Evolutionary conservation across 2,329 filamentous ascomycete genomes (phyloP).

Genomic region (Zymoseptoria ardabiliae): DNA sequence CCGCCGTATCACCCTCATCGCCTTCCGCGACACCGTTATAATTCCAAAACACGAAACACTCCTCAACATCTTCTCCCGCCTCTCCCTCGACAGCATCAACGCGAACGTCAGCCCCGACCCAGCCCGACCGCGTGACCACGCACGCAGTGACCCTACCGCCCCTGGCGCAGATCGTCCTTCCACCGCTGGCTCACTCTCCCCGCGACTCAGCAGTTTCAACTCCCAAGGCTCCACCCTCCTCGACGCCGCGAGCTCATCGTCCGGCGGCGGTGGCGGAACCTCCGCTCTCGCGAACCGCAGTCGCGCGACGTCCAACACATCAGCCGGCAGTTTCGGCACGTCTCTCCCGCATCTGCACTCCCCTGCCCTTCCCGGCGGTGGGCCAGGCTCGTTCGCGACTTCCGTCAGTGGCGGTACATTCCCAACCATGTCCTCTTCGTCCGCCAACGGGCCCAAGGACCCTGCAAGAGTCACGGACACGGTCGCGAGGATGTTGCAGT

Average conservation of each 20-base stretch:
- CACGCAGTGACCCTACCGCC: slow-evolving; percentile 25
- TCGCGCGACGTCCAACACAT: slow-evolving; percentile 79
- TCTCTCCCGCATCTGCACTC: slow-evolving; percentile 30
- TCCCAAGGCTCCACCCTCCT: slow-evolving; percentile 73
- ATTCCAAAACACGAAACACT: slow-evolving; percentile 81
- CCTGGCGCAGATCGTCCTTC: slow-evolving; percentile 36
- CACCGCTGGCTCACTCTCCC: slow-evolving; percentile 71
- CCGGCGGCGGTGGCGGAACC: slow-evolving; percentile 36
- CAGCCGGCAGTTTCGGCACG: slow-evolving; percentile 41
- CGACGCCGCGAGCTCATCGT: slow-evolving; percentile 49
- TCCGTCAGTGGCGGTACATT: slow-evolving; percentile 2
- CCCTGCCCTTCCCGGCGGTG: slow-evolving; percentile 12
- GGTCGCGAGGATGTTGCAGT: slow-evolving; percentile 92
- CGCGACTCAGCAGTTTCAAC: slow-evolving; percentile 68
- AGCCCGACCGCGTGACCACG: slow-evolving; percentile 22
- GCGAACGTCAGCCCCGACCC: slow-evolving; percentile 34
- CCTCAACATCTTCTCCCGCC: slow-evolving; percentile 80
- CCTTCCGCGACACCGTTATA: slow-evolving; percentile 83
- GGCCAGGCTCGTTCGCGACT: slow-evolving; percentile 17
- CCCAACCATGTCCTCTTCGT: slow-evolving; percentile 13
- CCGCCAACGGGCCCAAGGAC: slow-evolving; percentile 22
- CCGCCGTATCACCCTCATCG: slow-evolving; percentile 76
- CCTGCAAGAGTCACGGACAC: slow-evolving; percentile 80
- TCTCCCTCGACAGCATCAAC: slow-evolving; percentile 70
- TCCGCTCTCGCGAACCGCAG: slow-evolving; percentile 48